Conservation (phyloP, 352 stramenopile species). For the Phytophthora pini region DNA sequence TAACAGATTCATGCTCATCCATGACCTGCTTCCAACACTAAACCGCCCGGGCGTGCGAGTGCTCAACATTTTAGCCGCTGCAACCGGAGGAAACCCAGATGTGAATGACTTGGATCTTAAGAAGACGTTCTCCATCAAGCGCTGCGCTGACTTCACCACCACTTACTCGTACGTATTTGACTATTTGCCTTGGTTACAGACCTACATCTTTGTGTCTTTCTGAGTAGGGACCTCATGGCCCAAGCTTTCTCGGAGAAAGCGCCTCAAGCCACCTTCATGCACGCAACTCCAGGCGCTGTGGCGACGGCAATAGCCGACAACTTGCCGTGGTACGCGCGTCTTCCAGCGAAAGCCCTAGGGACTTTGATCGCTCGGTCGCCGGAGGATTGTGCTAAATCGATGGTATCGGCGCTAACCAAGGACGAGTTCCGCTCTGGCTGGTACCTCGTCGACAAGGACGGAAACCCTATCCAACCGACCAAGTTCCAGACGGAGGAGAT, state of each 20-base stretch:
- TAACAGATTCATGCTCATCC: constrained; percentile 9
- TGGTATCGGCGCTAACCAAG: constrained; percentile 19
- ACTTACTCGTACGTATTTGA: constrained; percentile 25
- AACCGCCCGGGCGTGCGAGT: constrained; percentile 17
- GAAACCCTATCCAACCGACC: constrained; percentile 12
- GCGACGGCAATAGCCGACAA: constrained; percentile 14
- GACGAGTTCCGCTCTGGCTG: constrained; percentile 23
- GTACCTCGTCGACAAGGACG: constrained; percentile 22
- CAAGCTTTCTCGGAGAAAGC: constrained; percentile 28
- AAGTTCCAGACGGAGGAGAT: constrained; percentile 29
- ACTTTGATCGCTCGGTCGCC: constrained; percentile 10
- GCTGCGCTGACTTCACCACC: constrained; percentile 23
- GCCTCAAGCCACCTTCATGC: constrained; percentile 26
- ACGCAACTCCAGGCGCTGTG: constrained; percentile 13
- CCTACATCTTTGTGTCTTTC: neutral
- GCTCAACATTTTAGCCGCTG: constrained; percentile 20
- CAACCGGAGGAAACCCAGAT: constrained; percentile 5
- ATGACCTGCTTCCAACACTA: constrained; percentile 12
- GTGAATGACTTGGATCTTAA: constrained; percentile 24
- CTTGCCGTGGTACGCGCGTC: constrained; percentile 19
- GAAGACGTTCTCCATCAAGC: constrained; percentile 23
- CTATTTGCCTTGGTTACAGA: too few relatives aligned
- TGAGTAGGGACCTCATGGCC: constrained; percentile 22
- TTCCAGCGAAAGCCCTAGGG: constrained; percentile 9
- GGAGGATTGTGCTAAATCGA: constrained; percentile 19